Evolutionary conservation across 1,139 yeast genomes (phyloP).

Genomic region (Suzukiozyma palmioleophila): DNA sequence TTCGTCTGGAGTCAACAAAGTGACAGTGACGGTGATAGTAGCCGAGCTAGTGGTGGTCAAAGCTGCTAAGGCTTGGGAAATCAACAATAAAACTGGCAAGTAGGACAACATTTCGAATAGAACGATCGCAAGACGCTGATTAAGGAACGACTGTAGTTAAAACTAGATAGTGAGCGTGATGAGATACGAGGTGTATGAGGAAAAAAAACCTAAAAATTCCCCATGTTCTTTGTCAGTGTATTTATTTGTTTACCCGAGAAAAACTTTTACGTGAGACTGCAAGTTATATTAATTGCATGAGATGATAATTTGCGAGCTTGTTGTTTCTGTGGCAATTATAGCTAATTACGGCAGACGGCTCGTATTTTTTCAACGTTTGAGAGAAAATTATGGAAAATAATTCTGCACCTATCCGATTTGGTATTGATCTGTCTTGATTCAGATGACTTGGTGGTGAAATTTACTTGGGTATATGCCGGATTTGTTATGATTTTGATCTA

Average conservation of each 20-base stretch:
- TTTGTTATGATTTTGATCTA: not conserved
- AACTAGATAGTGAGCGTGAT: not conserved
- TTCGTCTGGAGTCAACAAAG: conserved; percentile 41
- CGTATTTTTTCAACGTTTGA: too few species aligned
- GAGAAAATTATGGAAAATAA: too few species aligned
- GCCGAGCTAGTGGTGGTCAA: conserved; percentile 39
- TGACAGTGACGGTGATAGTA: conserved; percentile 40
- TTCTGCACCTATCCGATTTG: too few species aligned
- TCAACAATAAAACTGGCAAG: conserved; percentile 11
- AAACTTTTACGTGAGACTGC: not conserved
- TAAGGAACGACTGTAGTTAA: conserved; percentile 1
- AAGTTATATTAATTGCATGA: not conserved
- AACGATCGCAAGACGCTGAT: not conserved
- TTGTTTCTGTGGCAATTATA: too few species aligned
- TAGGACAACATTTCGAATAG: not conserved
- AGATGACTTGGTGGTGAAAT: too few species aligned
- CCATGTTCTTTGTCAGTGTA: not conserved
- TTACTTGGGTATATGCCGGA: not conserved
- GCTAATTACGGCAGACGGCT: too few species aligned
- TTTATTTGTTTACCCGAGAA: not conserved
- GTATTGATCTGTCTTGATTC: too few species aligned
- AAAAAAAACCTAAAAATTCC: not conserved
- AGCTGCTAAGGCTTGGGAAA: conserved; percentile 24
- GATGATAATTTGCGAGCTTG: not conserved
- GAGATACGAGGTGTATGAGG: not conserved